phyloP scores from a whole-genome alignment of 768 basidiomycete genomes.

The Suillus subalutaceus region DNA sequence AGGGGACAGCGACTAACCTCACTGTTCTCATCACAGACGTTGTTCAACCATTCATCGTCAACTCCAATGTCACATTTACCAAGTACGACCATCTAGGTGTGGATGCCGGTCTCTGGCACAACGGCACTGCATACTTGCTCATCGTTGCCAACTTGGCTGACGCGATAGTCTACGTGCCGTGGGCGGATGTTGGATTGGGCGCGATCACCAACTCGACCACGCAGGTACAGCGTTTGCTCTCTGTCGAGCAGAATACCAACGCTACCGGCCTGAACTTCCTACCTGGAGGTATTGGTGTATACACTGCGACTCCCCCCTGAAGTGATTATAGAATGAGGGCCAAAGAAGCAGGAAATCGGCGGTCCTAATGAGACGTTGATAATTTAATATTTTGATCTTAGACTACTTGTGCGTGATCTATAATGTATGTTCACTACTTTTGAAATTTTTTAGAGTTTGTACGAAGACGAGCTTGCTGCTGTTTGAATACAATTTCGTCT shows the following conservation, averaged over 20 bases:
- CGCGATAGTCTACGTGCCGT: constrained; percentile 17
- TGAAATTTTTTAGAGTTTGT: neutral
- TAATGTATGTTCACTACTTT: neutral
- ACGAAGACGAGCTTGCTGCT: neutral
- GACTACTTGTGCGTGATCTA: neutral
- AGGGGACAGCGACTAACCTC: constrained; percentile 18
- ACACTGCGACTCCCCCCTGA: constrained; percentile 15
- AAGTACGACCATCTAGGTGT: constrained; percentile 23
- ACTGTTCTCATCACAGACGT: constrained; percentile 1
- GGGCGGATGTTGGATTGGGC: constrained; percentile 21
- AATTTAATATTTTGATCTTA: neutral
- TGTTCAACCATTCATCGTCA: constrained; percentile 27
- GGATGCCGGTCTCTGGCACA: constrained; percentile 27
- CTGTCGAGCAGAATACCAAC: constrained; percentile 18
- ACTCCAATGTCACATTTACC: constrained; percentile 11
- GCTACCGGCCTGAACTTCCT: constrained; percentile 23
- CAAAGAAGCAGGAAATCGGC: too few relatives aligned
- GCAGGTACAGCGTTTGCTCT: constrained; percentile 22
- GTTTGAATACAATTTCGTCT: neutral
- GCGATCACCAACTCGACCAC: constrained; percentile 18
- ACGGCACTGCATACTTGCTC: constrained; percentile 26
- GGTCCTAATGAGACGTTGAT: neutral
- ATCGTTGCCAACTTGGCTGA: constrained; percentile 20
- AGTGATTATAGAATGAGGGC: neutral
- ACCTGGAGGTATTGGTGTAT: constrained; percentile 26